Evolutionary conservation across 257 asterid genomes (phyloP).

Genomic region (Eucommia ulmoides): DNA sequence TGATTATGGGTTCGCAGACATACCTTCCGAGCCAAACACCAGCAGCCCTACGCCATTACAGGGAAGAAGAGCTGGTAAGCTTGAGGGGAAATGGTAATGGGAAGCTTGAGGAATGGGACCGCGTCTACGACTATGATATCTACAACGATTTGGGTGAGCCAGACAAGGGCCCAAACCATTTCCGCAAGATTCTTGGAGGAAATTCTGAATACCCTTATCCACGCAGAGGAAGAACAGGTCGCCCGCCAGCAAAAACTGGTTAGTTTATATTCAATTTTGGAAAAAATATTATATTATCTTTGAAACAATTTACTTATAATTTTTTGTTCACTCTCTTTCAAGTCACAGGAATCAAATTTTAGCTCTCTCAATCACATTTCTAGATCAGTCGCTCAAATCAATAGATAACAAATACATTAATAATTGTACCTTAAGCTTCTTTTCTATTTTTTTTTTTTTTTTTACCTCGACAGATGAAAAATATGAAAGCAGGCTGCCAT

Average conservation of each 20-base stretch:
- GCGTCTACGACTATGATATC: slow-evolving; percentile 40
- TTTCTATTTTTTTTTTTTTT: too few relatives aligned
- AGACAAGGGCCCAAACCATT: slow-evolving; percentile 14
- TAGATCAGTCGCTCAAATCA: too few relatives aligned
- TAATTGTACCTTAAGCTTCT: too few relatives aligned
- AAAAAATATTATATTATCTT: too few relatives aligned
- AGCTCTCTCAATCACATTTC: too few relatives aligned
- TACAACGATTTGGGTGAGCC: slow-evolving; percentile 38
- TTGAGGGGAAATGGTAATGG: slow-evolving; percentile 34
- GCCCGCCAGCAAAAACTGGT: slow-evolving; percentile 48
- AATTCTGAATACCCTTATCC: slow-evolving; percentile 39
- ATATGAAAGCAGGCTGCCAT: slow-evolving; percentile 36
- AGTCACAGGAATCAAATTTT: too few relatives aligned
- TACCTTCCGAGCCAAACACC: slow-evolving; percentile 33
- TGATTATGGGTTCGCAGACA: slow-evolving; percentile 6
- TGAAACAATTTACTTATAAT: too few relatives aligned
- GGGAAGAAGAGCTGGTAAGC: slow-evolving; percentile 25
- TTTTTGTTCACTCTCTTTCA: too few relatives aligned
- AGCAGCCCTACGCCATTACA: slow-evolving; percentile 19
- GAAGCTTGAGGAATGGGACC: slow-evolving; percentile 38
- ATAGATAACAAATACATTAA: too few relatives aligned
- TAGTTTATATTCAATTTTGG: too few relatives aligned
- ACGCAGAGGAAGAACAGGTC: slow-evolving; percentile 68
- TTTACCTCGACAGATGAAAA: slow-evolving; percentile 27
- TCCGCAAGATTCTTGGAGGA: slow-evolving; percentile 26